Evolutionary conservation across 805 yeast species (phyloP), one percentile per base, ranked within the genome.

Genomic region (Schizosaccharomyces japonicus): DNA sequence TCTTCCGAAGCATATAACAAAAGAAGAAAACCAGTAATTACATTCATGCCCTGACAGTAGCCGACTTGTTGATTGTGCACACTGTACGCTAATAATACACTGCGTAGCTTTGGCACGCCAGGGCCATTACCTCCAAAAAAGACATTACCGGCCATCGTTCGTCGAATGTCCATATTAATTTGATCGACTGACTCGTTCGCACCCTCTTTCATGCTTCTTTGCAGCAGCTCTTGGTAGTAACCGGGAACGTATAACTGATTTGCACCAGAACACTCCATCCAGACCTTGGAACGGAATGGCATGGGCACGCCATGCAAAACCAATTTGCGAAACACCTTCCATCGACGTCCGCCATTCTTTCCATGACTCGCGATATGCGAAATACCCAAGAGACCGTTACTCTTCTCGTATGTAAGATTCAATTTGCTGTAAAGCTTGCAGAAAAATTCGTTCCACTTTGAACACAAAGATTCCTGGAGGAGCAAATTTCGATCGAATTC

Each of bases 11-110:
- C 60, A 44, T 58, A 64, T 0, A 67, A 66, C 21, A 73, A 54
- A 10, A 73, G 55, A 7, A 73, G 51, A 44, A 68, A 69, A 0
- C 74, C 78, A 8, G 67, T 69, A n/a, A 73, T 68, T 52, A 72
- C 66, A 54, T 73, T 73, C 78, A 73, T 60, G 1, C 78, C 78
- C 53, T 73, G 78, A 47, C 73, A 68, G 55, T 73, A 73, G 0
- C 78, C 78, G 39, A 72, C 60, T 0, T 61, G 61, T 0, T 71
- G 68, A 50, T 66, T 65, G 50, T 70, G 64, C 5, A 66, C 61
- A 17, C 67, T 65, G 52, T 68, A 72, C 0, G 76, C 76, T 33
- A 66, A 64, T 45, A 73, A 57, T 4, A 73, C 66, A 13, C 70
- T 59, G 39, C 69, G 60, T 28, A 73, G 55, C 48, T 66, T 69